phyloP scores from a whole-genome alignment of 108 stramenopile genomes.

The Aurantiochytrium sp. region DNA sequence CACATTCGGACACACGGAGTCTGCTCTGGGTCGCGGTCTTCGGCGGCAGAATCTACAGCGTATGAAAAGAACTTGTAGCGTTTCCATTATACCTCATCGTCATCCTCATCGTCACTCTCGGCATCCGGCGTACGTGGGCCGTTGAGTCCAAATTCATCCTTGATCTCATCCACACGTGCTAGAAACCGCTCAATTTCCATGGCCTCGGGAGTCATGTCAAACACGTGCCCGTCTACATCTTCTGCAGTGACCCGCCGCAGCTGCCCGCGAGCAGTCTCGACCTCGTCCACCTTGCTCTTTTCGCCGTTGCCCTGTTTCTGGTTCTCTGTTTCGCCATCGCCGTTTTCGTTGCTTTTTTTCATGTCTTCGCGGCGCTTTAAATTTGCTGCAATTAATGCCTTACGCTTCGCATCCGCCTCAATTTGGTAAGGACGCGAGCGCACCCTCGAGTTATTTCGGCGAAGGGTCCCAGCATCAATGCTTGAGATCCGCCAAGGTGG shows the following conservation, averaged over 20 bases:
- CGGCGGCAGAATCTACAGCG: too few relatives aligned
- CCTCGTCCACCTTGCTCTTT: neutral
- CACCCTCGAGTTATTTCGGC: neutral
- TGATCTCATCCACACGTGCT: neutral
- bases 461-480: neutral
- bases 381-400: neutral
- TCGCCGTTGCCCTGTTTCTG: neutral
- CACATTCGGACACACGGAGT: too few relatives aligned
- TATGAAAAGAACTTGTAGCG: too few relatives aligned
- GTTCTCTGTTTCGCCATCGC: neutral
- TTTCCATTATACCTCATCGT: neutral
- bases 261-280: neutral
- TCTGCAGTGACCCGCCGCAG: too few relatives aligned
- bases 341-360: neutral
- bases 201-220: neutral
- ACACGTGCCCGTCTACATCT: neutral
- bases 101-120: neutral
- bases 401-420: neutral
- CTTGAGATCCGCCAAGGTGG: neutral
- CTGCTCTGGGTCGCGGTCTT: too few relatives aligned
- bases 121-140: neutral
- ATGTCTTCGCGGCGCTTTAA: neutral
- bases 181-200: neutral
- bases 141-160: neutral
- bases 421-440: neutral